These are phyloP conservation scores for Ophiostoma sp. DNA, from an alignment of 2,329 filamentous ascomycete genomes.

Conservation along the genomic window DNA sequence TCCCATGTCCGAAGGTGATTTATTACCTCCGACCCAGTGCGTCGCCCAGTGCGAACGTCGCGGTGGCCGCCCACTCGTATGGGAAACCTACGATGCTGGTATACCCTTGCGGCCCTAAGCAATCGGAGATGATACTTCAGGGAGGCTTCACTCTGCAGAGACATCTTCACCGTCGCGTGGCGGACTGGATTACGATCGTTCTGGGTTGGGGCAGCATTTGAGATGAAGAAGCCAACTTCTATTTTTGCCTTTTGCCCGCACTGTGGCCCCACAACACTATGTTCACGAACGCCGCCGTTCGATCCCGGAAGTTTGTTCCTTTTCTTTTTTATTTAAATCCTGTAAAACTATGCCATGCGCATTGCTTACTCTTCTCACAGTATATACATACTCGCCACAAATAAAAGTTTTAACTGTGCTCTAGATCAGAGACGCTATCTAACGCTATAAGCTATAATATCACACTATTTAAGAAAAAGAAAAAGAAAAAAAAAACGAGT, in stretches of 20 bases:
- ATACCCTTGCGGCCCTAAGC: conserved; percentile 50
- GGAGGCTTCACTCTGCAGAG: conserved; percentile 70
- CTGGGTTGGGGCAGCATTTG: conserved; percentile 53
- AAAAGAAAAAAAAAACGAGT: too few species aligned
- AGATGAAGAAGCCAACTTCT: conserved; percentile 50
- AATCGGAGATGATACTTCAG: conserved; percentile 64
- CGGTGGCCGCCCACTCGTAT: conserved; percentile 61
- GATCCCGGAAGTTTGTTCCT: neutral
- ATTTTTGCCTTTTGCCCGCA: conserved; percentile 29
- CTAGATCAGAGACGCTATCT: too few species aligned
- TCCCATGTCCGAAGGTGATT: conserved; percentile 47
- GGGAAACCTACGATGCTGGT: conserved; percentile 62
- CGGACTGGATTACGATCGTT: conserved; percentile 62
- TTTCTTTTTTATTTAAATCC: neutral
- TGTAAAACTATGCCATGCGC: too few species aligned
- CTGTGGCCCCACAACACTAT: neutral
- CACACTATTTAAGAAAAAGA: too few species aligned
- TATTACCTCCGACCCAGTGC: conserved; percentile 37
- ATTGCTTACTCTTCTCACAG: too few species aligned
- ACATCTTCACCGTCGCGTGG: conserved; percentile 64
- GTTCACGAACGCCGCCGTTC: neutral
- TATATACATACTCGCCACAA: too few species aligned
- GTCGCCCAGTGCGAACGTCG: conserved; percentile 65
- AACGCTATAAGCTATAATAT: too few species aligned
- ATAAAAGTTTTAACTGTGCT: too few species aligned